These are phyloP conservation scores for Pseudogymnoascus sp. DNA, from an alignment of 2,329 filamentous ascomycete genomes.

Conservation along the genomic window DNA sequence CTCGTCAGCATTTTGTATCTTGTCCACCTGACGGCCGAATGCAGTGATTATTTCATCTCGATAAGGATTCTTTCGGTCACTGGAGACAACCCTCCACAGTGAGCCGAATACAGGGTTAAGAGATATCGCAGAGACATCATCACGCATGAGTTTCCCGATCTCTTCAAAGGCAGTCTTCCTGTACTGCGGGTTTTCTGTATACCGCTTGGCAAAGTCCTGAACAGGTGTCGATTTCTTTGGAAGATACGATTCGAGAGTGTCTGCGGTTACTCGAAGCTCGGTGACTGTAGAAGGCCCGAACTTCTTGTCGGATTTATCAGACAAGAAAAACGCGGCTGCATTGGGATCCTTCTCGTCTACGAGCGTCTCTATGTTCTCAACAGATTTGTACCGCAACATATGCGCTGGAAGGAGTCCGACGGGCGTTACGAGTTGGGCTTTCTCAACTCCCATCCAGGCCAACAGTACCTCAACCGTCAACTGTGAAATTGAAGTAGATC, in stretches of 20 bases:
- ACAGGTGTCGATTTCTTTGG: constrained; percentile 28
- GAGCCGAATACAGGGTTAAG: constrained; percentile 45
- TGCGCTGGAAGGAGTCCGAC: neutral
- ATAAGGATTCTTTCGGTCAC: constrained; percentile 31
- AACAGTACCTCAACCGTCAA: neutral
- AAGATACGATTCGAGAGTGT: constrained; percentile 12
- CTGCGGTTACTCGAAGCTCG: neutral
- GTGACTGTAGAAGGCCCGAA: neutral
- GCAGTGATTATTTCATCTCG: neutral
- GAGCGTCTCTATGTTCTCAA: neutral
- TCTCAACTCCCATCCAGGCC: constrained; percentile 1
- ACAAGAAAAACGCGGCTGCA: neutral
- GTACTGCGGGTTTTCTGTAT: constrained; percentile 34
- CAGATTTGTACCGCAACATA: neutral
- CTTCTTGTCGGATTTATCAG: neutral
- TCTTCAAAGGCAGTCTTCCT: constrained; percentile 34
- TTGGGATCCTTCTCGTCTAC: neutral
- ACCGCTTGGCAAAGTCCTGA: constrained; percentile 31
- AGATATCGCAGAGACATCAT: constrained; percentile 38
- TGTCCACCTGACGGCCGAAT: neutral
- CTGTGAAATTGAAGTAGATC: neutral
- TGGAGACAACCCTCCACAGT: constrained; percentile 45
- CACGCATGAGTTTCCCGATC: constrained; percentile 37
- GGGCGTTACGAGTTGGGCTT: neutral
- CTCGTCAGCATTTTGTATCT: constrained; percentile 19